Base-by-base conservation (phyloP, 768 basidiomycete genomes). In the Lactifluus pinguis region DNA sequence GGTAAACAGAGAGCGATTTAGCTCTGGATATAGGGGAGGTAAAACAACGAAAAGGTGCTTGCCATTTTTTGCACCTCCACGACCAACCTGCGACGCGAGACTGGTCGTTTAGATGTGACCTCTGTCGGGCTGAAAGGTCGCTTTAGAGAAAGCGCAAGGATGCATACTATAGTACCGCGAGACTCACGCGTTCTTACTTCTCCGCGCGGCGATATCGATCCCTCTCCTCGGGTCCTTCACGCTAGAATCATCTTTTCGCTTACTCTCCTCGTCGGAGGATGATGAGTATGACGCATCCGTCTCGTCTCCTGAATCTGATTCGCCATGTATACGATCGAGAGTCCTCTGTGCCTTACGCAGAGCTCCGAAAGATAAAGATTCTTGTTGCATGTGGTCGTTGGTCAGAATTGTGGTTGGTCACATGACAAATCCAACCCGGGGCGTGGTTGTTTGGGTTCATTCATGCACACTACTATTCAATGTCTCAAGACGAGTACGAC, bases 171-270 rank as follows among this genome's bases (percentile, higher is more conserved):
- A 34, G 38, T 14, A n/a, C 32, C 4, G 25, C 14, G 48, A 30
- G 14, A 79, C 92, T 63, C 73, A 95, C 94, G 95, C 92, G 73
- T 95, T 87, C 69, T 98, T 97, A 69, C 80, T 82, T 6, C 79
- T 70, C 47, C 93, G 79, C 72, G 87, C 87, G 13, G 77, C 69
- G 3, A 83, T 19, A 38, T 41, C 47, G 13, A 45, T 1, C 9
- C 9, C 14, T 44, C 4, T 53, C 21, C 29, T 75, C 59, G 79
- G 76, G 41, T 72, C 77, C 58, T 77, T 77, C 5, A 17, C 13
- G 5, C n/a, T 39, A n/a, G 11, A 32, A 14, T 47, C 29, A 53
- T 34, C 53, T 25, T 50, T 50, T n/a, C 48, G 21, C 21, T 21
- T 42, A 11, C 25, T 25, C 17, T 57, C 55, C 34, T 59, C 6